Percentiles rank a stretch among this genome's conserved stretches.
phyloP scores from a whole-genome alignment of 2,329 filamentous ascomycete genomes.

The Seiridium unicorne region DNA sequence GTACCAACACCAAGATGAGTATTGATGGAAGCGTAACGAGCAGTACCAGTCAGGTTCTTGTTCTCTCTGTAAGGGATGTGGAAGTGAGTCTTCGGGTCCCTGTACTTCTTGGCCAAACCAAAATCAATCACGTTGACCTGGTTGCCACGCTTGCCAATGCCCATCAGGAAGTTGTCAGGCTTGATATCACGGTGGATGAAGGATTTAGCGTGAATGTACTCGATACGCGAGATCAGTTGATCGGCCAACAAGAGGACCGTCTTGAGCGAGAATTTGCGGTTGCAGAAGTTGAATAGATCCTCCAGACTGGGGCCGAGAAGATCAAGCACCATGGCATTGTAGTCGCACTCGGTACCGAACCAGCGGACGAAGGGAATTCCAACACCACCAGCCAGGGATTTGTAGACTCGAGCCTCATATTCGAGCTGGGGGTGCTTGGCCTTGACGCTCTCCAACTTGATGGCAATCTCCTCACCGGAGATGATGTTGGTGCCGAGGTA shows the following conservation, averaged over 20 bases:
- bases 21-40: slow-evolving; percentile 98
- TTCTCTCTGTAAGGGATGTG: slow-evolving; percentile 99
- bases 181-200: slow-evolving; percentile 99
- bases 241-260: slow-evolving; percentile 95
- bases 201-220: slow-evolving; percentile 99
- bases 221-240: slow-evolving; percentile 97
- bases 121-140: slow-evolving; percentile 99
- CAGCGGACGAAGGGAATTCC: slow-evolving; percentile 98
- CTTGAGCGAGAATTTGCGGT: slow-evolving; percentile 99
- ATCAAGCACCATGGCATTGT: slow-evolving; percentile 99
- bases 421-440: slow-evolving; percentile 98
- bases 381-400: slow-evolving; percentile 88
- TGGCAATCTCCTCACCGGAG: slow-evolving; percentile 98
- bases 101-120: slow-evolving; percentile 98
- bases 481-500: slow-evolving; percentile 99
- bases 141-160: slow-evolving; percentile 97
- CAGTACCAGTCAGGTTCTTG: slow-evolving; percentile 99
- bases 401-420: slow-evolving; percentile 95
- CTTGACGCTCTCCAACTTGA: slow-evolving; percentile 99
- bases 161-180: slow-evolving; percentile 99
- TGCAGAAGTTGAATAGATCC: slow-evolving; percentile 99
- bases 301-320: slow-evolving; percentile 93
- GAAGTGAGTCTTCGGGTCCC: slow-evolving; percentile 99
- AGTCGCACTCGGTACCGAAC: slow-evolving; percentile 99
- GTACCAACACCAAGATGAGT: slow-evolving; percentile 91